phyloP scores from a whole-genome alignment of 2,329 filamentous ascomycete genomes.

The Neonectria faginata region DNA sequence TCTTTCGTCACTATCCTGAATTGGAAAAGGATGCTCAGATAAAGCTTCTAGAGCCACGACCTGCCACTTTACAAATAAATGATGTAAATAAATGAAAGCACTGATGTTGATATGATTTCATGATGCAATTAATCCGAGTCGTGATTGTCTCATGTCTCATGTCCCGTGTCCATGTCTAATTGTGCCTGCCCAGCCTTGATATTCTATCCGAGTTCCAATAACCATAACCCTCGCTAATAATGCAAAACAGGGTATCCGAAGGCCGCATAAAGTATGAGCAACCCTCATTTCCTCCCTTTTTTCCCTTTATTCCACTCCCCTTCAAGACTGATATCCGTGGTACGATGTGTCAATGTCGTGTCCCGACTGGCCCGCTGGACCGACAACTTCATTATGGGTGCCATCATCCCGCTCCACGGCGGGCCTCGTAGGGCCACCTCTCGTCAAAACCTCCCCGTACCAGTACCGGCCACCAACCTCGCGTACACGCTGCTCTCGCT shows the following conservation, averaged over 20 bases:
- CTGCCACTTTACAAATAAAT: background rate
- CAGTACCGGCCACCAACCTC: conserved; percentile 42
- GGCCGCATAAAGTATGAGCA: conserved; percentile 1
- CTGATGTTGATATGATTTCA: no score
- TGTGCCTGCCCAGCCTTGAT: background rate
- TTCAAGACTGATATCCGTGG: conserved; percentile 29
- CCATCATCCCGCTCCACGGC: conserved; percentile 45
- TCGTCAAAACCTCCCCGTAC: conserved; percentile 41
- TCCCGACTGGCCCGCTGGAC: conserved; percentile 15
- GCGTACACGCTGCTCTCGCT: conserved; percentile 38
- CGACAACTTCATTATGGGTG: conserved; percentile 25
- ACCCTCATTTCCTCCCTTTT: background rate
- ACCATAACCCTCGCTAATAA: background rate
- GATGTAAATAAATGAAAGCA: no score
- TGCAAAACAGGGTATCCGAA: conserved; percentile 14
- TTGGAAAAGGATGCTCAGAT: conserved; percentile 63
- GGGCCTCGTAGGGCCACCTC: conserved; percentile 34
- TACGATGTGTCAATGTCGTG: conserved; percentile 38
- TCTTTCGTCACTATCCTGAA: conserved; percentile 80
- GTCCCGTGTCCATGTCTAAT: background rate
- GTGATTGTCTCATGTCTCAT: background rate
- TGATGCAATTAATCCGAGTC: background rate
- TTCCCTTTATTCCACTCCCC: background rate
- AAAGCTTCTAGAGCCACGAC: background rate
- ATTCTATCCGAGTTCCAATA: background rate